These are phyloP conservation scores for Stachybotrys chartarum DNA, from an alignment of 2,329 filamentous ascomycete genomes.

Conservation along the genomic window DNA sequence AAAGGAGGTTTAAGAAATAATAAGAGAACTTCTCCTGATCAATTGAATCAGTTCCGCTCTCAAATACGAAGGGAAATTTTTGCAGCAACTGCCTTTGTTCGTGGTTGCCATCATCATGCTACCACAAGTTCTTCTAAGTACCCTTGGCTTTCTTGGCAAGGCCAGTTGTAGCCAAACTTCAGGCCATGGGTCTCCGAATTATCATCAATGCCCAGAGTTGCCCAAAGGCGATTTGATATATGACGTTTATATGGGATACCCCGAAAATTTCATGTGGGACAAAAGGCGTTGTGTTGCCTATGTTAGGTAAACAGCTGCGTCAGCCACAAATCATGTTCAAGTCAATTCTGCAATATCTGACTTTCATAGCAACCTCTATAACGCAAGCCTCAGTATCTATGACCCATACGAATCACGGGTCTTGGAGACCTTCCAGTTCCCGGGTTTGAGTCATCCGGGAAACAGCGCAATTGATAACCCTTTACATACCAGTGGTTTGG, in stretches of 20 bases:
- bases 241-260: slow-evolving; percentile 4
- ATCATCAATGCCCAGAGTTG: neutral
- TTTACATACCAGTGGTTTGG: slow-evolving; percentile 3
- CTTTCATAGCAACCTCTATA: slow-evolving; percentile 1
- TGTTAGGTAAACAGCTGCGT: slow-evolving; percentile 1
- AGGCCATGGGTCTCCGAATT: neutral
- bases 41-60: no score
- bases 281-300: slow-evolving; percentile 5
- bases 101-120: neutral
- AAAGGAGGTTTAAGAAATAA: no score
- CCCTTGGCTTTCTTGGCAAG: neutral
- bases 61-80: no score
- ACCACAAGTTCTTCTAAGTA: neutral
- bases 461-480: slow-evolving; percentile 3
- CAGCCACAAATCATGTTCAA: neutral
- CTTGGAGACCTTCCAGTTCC: slow-evolving; percentile 1
- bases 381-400: slow-evolving; percentile 1
- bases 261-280: slow-evolving; percentile 5
- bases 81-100: no score
- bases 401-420: slow-evolving; percentile 3
- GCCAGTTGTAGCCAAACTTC: neutral
- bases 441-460: slow-evolving; percentile 4
- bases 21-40: no score
- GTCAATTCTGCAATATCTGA: neutral
- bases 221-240: slow-evolving; percentile 1